phyloP scores from a whole-genome alignment of 208 protist species.

The Leishmania martiniquensis region DNA sequence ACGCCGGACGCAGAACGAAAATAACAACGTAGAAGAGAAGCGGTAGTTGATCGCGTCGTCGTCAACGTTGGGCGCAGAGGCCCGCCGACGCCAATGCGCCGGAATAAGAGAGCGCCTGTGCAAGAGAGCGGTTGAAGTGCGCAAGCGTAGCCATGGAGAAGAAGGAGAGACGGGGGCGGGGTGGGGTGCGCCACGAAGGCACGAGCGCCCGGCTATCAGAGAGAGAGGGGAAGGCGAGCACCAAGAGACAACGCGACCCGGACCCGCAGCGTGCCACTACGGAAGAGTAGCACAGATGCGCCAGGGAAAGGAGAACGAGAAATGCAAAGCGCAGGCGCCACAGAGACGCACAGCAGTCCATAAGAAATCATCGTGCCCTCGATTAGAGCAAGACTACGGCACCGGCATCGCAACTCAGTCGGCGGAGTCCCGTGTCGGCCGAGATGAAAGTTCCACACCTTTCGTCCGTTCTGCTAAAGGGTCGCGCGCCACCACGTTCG shows the following conservation, averaged over 20 bases:
- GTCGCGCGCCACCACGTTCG: conserved; percentile 31
- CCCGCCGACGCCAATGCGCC: no score
- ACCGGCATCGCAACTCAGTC: background rate
- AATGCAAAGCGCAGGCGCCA: background rate
- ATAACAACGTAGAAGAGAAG: background rate
- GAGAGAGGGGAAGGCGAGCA: background rate
- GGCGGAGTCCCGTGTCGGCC: background rate
- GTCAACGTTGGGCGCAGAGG: no score
- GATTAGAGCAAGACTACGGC: background rate
- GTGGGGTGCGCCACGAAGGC: background rate
- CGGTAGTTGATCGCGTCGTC: background rate
- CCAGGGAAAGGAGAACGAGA: background rate
- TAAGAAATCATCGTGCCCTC: background rate
- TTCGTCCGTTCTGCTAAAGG: background rate
- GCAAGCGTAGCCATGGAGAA: background rate
- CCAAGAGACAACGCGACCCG: background rate
- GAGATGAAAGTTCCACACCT: background rate
- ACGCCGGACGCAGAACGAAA: no score
- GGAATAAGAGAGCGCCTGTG: background rate
- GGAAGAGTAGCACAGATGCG: background rate
- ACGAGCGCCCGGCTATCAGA: background rate
- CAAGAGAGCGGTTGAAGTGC: background rate
- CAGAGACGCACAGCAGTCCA: background rate
- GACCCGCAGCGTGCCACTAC: background rate
- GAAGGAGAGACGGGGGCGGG: no score